phyloP scores from a whole-genome alignment of 192 early-diverging fungal species.

The Linnemannia elongata region DNA sequence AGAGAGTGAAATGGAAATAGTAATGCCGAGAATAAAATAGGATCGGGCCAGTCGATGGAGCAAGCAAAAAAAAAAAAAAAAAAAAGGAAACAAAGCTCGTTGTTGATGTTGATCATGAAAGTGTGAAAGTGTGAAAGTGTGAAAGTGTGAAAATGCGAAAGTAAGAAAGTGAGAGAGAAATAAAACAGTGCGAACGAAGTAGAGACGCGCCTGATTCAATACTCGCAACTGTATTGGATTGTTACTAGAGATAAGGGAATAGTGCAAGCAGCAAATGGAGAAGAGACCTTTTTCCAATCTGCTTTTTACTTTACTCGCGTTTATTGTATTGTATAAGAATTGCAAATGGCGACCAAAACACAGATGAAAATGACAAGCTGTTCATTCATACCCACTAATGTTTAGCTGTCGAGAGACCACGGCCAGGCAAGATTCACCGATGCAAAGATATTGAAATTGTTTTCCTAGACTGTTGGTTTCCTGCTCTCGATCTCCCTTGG shows the following conservation, averaged over 20 bases:
- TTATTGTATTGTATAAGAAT: neutral
- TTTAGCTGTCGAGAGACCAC: neutral
- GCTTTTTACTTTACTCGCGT: neutral
- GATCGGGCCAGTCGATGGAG: too few relatives aligned
- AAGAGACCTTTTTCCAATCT: neutral
- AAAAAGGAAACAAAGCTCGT: neutral
- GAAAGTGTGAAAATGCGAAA: too few relatives aligned
- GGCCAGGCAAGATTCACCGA: neutral
- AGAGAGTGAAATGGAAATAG: too few relatives aligned
- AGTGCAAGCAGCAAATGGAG: neutral
- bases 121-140: neutral
- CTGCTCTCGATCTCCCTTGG: too few relatives aligned
- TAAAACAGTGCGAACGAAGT: neutral
- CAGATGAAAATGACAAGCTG: neutral
- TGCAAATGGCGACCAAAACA: slow-evolving; percentile 3
- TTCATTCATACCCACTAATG: neutral
- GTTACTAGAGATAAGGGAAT: slow-evolving; percentile 1
- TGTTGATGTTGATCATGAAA: neutral
- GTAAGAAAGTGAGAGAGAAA: neutral
- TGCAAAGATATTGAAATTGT: too few relatives aligned
- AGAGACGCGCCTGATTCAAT: neutral
- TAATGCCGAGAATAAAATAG: too few relatives aligned
- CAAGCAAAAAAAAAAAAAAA: too few relatives aligned
- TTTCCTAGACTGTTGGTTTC: neutral
- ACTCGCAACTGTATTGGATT: neutral